These are phyloP conservation scores for Cladosporium oxysporum DNA, from an alignment of 2,329 filamentous ascomycete species.

Conservation along the genomic window DNA sequence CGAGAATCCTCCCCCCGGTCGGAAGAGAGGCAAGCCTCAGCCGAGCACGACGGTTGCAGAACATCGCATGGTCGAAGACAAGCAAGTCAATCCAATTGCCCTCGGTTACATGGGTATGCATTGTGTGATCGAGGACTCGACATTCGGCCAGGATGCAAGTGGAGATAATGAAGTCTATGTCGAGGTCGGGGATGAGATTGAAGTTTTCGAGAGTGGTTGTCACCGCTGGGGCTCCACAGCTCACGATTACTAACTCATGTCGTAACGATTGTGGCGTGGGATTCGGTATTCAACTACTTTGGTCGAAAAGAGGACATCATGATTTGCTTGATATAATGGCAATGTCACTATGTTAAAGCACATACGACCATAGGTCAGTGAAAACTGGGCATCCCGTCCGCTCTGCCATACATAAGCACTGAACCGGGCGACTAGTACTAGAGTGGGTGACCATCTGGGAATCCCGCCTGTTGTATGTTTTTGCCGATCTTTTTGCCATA, in stretches of 20 bases:
- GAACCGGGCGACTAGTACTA: not conserved
- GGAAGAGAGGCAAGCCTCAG: slow-evolving; percentile 11
- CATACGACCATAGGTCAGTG: not conserved
- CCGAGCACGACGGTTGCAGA: slow-evolving; percentile 5
- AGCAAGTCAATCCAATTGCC: slow-evolving; percentile 6
- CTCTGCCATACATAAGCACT: not conserved
- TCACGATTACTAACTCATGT: not conserved
- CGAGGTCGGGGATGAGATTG: slow-evolving; percentile 8
- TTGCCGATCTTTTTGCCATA: not conserved
- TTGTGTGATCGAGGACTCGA: slow-evolving; percentile 6
- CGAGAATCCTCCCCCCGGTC: not conserved
- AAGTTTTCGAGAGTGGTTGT: not conserved
- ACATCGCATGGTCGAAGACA: slow-evolving; percentile 2
- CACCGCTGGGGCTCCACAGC: slow-evolving; percentile 1
- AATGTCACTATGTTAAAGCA: not conserved
- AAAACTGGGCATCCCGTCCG: not conserved
- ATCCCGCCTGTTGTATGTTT: not conserved
- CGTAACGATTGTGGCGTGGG: not conserved
- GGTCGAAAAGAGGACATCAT: no score
- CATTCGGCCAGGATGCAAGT: not conserved
- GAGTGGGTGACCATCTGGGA: not conserved
- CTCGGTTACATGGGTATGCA: slow-evolving; percentile 12
- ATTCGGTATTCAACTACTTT: not conserved
- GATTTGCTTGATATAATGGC: not conserved
- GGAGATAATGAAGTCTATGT: not conserved